These are phyloP conservation scores for Sporothrix phasma DNA, from an alignment of 2,329 filamentous ascomycete species.

Conservation along the genomic window DNA sequence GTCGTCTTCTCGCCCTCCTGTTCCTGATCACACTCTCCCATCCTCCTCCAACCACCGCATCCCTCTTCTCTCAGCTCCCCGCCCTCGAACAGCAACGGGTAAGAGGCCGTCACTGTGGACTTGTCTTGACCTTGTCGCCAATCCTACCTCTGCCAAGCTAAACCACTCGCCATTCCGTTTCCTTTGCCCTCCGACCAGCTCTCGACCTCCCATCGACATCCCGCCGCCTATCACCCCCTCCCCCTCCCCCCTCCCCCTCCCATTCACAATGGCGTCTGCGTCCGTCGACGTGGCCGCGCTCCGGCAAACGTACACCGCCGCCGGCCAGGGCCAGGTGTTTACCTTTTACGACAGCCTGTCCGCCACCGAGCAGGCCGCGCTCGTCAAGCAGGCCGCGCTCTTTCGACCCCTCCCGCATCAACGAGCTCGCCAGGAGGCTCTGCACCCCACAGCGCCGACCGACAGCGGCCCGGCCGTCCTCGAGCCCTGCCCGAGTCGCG, in stretches of 20 bases:
- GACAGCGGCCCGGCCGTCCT: conserved; percentile 48
- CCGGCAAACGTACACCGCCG: conserved; percentile 61
- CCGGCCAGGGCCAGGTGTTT: conserved; percentile 73
- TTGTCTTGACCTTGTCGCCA: too few relatives aligned
- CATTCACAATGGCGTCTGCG: conserved; percentile 9
- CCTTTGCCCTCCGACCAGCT: background rate
- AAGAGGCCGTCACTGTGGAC: too few relatives aligned
- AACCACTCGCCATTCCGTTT: background rate
- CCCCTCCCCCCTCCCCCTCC: background rate
- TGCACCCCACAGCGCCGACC: conserved; percentile 60
- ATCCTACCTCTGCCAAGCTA: too few relatives aligned
- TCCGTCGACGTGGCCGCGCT: conserved; percentile 49
- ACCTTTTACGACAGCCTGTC: conserved; percentile 76
- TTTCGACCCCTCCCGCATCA: conserved; percentile 84
- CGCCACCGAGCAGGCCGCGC: conserved; percentile 59
- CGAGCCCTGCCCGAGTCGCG: conserved; percentile 82
- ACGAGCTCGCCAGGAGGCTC: conserved; percentile 73
- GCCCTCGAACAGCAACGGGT: too few relatives aligned
- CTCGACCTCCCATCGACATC: background rate
- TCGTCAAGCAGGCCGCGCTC: conserved; percentile 71
- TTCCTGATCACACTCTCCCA: background rate
- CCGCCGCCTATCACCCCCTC: too few relatives aligned
- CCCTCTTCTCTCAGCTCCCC: background rate
- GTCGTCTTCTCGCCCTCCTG: background rate
- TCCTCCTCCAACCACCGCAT: background rate